Percentiles rank a stretch among this genome's conserved stretches.
Conservation (phyloP, 306 rosid species). For the Elaeagnus macrophylla region DNA sequence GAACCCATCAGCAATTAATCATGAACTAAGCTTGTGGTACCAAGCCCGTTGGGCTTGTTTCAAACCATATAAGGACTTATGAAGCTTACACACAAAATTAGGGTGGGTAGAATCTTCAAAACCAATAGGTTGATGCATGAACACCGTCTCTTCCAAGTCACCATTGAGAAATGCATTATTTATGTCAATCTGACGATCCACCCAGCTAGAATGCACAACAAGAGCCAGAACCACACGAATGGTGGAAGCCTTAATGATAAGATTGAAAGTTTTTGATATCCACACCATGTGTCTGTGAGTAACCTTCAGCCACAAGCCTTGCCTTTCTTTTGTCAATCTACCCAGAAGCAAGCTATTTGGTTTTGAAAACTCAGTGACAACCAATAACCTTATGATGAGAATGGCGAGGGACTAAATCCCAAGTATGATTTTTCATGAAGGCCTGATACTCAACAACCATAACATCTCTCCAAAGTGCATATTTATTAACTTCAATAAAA, state of each 20-base stretch:
- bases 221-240: background rate
- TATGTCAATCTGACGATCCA: background rate
- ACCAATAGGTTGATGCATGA: background rate
- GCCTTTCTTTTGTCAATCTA: background rate
- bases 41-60: background rate
- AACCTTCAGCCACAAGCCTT: background rate
- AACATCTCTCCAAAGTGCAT: too few species aligned
- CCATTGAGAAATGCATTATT: background rate
- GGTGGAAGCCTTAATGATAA: background rate
- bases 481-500: too few species aligned
- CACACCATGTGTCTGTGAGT: too few species aligned
- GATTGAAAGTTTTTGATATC: background rate
- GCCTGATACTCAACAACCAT: too few species aligned
- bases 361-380: background rate
- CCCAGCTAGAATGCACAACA: background rate
- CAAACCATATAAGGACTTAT: background rate
- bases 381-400: background rate
- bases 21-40: background rate
- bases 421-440: too few species aligned
- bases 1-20: background rate
- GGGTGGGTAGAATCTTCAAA: background rate
- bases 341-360: background rate
- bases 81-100: background rate
- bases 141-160: too few species aligned
- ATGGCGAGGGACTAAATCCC: too few species aligned